Evolutionary conservation across 495 filamentous ascomycete genomes (phyloP), one percentile per base, ranked within the genome.

Genomic region (Hypoxylon subgilvum): DNA sequence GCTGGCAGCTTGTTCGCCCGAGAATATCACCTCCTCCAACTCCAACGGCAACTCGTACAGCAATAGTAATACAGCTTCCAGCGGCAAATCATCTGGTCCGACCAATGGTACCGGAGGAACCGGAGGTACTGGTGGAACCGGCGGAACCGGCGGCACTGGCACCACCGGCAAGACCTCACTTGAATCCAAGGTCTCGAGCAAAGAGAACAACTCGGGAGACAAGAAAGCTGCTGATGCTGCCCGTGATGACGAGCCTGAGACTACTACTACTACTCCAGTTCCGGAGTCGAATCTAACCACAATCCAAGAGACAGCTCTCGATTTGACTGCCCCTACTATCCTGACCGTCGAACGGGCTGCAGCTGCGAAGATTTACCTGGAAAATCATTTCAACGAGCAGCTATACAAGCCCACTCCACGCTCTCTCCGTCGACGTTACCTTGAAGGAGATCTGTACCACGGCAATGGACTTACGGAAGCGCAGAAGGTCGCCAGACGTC

Each of bases 311-410:
- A 66, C 66, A 19, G 54, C 66, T 23, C 28, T 73, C 21, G 68
- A 76, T 45, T 47, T 71, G 2, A 46, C 69, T 4, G 56, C 71
- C 10, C 88, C 88, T 9, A 86, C 90, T 7, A 81, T 96, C 43
- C 57, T 82, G 8, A 96, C 91, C 0, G 86, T 90, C 3, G 93
- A 97, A 71, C 82, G 82, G 34, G 82, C 85, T 6, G 82, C 90
- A 0, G 86, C 88, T 6, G 87, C 91, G 25, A 96, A 96, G 71
- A 82, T 95, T 18, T 96, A 84, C 58, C 81, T 97, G 18, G 93
- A 97, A 65, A 90, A 86, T 2, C 80, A 92, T 63, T 96, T 89
- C 76, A 85, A 89, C 63, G 72, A 81, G 6, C 71, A 90, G 9
- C 79, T 87, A 32, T 70, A 74, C 25, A 63, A 76, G 45, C 54